Conservation (phyloP, 1,284 basidiomycete species). For the Heterobasidion occidentale region DNA sequence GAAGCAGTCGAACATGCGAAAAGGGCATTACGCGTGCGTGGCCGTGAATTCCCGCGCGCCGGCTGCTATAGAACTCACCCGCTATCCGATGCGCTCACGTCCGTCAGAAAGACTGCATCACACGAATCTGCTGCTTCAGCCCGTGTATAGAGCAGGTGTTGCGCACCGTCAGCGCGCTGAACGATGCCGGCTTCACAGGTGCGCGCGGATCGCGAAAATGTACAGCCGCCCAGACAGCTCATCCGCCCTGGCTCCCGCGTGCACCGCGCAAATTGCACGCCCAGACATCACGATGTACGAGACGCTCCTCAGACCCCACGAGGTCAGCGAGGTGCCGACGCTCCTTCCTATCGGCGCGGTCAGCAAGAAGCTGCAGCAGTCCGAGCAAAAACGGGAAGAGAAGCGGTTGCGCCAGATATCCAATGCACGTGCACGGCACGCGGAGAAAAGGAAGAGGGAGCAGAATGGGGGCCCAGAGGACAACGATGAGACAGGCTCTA, state of each 20-base stretch:
- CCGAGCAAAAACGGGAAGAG: constrained; percentile 72
- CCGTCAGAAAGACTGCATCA: constrained; percentile 69
- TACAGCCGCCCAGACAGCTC: not conserved
- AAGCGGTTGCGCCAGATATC: constrained; percentile 79
- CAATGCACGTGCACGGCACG: constrained; percentile 29
- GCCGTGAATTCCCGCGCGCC: not conserved
- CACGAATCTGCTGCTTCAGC: constrained; percentile 95
- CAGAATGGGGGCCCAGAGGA: not conserved
- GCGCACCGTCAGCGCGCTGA: constrained; percentile 83
- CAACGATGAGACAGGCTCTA: constrained; percentile 15
- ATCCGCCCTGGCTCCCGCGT: not conserved
- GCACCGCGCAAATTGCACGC: not conserved
- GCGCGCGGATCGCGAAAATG: constrained; percentile 17
- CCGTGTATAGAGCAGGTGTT: constrained; percentile 98
- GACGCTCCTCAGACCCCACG: constrained; percentile 81
- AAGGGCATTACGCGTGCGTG: constrained; percentile 65
- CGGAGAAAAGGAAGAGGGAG: constrained; percentile 23
- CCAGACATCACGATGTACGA: constrained; percentile 91
- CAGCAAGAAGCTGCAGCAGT: constrained; percentile 56
- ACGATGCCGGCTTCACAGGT: constrained; percentile 87
- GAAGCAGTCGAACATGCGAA: constrained; percentile 87
- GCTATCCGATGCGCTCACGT: not conserved
- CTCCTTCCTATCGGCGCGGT: constrained; percentile 50
- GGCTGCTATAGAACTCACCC: not conserved
- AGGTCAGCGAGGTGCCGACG: constrained; percentile 53